Evolutionary conservation across 108 stramenopile genomes (phyloP).

Genomic region (Nannochloropsis salina): DNA sequence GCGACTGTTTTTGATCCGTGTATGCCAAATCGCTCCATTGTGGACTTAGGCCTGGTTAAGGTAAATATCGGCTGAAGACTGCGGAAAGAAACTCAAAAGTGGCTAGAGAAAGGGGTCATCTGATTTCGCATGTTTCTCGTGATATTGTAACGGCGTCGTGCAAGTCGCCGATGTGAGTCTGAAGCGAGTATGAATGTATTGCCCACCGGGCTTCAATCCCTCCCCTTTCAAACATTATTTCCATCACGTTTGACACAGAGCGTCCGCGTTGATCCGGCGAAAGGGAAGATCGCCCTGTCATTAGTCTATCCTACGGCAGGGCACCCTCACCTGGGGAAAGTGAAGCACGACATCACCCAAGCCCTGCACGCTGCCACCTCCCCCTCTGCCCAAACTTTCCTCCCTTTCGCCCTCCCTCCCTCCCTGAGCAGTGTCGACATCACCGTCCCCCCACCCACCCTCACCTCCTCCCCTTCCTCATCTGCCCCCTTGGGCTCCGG

Average conservation of each 20-base stretch:
- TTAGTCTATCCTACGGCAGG: background rate
- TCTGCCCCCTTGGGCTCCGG: slow-evolving; percentile 26
- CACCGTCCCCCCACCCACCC: background rate
- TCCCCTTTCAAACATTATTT: background rate
- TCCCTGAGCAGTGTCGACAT: background rate
- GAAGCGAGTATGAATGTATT: too few species aligned
- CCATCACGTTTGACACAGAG: background rate
- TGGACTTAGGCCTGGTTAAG: slow-evolving; percentile 13
- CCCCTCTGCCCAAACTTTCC: background rate
- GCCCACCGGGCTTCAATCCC: background rate
- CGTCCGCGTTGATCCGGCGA: background rate
- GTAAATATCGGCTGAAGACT: background rate
- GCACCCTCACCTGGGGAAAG: background rate
- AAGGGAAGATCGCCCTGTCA: background rate
- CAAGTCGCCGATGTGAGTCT: too few species aligned
- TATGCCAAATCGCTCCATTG: background rate
- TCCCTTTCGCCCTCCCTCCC: background rate
- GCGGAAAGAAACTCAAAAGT: too few species aligned
- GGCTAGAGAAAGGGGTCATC: too few species aligned
- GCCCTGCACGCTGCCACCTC: background rate
- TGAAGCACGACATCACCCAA: background rate
- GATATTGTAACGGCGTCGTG: too few species aligned
- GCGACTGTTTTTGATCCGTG: background rate
- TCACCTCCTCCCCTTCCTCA: background rate
- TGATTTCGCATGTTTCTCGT: too few species aligned